phyloP scores from a whole-genome alignment of 2,329 filamentous ascomycete genomes.

The Ophiocordyceps unilateralis region DNA sequence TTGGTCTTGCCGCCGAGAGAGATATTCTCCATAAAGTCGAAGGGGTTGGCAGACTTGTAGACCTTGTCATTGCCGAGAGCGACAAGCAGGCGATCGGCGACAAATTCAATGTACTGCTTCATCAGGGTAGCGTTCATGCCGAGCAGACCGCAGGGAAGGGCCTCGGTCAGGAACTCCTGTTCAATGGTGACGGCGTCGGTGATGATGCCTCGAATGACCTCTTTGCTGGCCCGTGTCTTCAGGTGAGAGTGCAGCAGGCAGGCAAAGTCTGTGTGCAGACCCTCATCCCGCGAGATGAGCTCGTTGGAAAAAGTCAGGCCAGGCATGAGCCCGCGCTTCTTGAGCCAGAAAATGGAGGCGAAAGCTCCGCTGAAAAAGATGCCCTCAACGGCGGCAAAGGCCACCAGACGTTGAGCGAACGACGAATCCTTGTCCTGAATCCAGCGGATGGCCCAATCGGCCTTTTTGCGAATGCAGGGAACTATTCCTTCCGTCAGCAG shows the following conservation, averaged over 20 bases:
- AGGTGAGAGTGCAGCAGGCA: slow-evolving; percentile 96
- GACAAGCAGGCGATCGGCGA: slow-evolving; percentile 84
- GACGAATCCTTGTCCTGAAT: slow-evolving; percentile 87
- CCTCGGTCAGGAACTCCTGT: slow-evolving; percentile 95
- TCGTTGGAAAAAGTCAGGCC: slow-evolving; percentile 99
- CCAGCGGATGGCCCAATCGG: slow-evolving; percentile 93
- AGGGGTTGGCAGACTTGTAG: slow-evolving; percentile 87
- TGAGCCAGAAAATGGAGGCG: slow-evolving; percentile 98
- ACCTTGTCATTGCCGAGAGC: slow-evolving; percentile 88
- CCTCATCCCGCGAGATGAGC: slow-evolving; percentile 98
- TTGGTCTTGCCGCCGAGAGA: slow-evolving; percentile 98
- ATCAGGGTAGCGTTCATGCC: slow-evolving; percentile 96
- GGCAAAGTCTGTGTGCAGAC: slow-evolving; percentile 97
- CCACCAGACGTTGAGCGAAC: slow-evolving; percentile 87
- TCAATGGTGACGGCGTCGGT: slow-evolving; percentile 87
- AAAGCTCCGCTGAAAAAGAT: slow-evolving; percentile 99
- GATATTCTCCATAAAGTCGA: slow-evolving; percentile 99
- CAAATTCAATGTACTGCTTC: slow-evolving; percentile 99
- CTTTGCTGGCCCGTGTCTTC: slow-evolving; percentile 72
- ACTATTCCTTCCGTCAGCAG: slow-evolving; percentile 29
- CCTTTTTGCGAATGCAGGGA: slow-evolving; percentile 95
- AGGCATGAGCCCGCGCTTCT: slow-evolving; percentile 99
- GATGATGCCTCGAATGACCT: slow-evolving; percentile 75
- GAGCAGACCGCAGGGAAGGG: slow-evolving; percentile 78
- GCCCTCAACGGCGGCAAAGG: slow-evolving; percentile 94